A percentile compares a stretch with the other conserved stretches of the same genome.
phyloP scores from a whole-genome alignment of 495 filamentous ascomycete species.

The Penicillium turbatum region DNA sequence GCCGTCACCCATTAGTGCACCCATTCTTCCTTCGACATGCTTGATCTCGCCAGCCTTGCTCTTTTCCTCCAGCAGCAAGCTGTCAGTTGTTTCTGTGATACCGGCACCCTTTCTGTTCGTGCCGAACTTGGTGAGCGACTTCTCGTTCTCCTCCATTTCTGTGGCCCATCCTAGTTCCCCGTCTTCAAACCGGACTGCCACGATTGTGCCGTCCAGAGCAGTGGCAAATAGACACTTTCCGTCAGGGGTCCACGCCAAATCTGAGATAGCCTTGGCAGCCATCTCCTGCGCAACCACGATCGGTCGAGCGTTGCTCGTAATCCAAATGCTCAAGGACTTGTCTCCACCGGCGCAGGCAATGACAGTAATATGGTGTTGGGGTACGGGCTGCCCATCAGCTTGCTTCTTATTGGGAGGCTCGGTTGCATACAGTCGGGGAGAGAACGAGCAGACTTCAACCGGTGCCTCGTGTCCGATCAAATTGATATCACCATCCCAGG shows the following conservation, averaged over 20 bases:
- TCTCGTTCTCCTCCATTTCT: slow-evolving; percentile 83
- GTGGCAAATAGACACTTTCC: slow-evolving; percentile 81
- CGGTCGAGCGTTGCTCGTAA: slow-evolving; percentile 86
- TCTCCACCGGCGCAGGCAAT: slow-evolving; percentile 96
- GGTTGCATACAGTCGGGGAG: slow-evolving; percentile 81
- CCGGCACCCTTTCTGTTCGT: slow-evolving; percentile 80
- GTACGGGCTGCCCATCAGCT: slow-evolving; percentile 35
- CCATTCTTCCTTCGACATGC: slow-evolving; percentile 91
- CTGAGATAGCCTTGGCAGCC: slow-evolving; percentile 82
- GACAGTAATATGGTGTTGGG: slow-evolving; percentile 69
- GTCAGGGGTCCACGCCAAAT: slow-evolving; percentile 92
- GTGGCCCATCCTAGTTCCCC: slow-evolving; percentile 71
- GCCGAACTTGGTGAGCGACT: slow-evolving; percentile 86
- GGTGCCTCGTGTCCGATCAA: slow-evolving; percentile 95
- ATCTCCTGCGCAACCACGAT: slow-evolving; percentile 85
- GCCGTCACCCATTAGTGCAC: slow-evolving; percentile 89
- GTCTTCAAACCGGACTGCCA: slow-evolving; percentile 66
- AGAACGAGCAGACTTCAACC: slow-evolving; percentile 95
- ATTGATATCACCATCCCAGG: slow-evolving; percentile 96
- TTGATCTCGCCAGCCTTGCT: slow-evolving; percentile 87
- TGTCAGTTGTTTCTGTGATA: slow-evolving; percentile 84
- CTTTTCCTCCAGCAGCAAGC: slow-evolving; percentile 79
- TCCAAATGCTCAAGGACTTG: slow-evolving; percentile 93
- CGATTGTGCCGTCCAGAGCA: slow-evolving; percentile 82
- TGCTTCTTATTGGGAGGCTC: slow-evolving; percentile 51